These are phyloP conservation scores for Fusarium verticillioides DNA, from an alignment of 2,329 filamentous ascomycete species.

Conservation along the genomic window DNA sequence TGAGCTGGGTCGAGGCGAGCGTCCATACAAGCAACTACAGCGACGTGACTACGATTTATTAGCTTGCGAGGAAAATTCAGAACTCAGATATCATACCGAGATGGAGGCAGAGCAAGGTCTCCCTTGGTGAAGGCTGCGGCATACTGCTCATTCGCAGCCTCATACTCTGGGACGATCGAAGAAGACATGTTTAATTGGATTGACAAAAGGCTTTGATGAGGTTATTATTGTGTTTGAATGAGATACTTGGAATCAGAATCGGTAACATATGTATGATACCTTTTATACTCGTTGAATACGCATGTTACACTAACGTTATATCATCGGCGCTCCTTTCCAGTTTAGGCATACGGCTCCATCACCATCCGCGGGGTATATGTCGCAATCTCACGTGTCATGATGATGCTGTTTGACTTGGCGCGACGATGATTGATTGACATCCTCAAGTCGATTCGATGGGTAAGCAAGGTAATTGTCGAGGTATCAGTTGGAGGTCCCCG, in stretches of 20 bases:
- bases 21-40: constrained; percentile 81
- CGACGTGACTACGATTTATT: constrained; percentile 44
- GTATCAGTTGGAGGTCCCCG: not conserved
- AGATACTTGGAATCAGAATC: too few species aligned
- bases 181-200: constrained; percentile 12
- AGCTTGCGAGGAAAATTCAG: accelerated
- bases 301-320: not conserved
- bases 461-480: not conserved
- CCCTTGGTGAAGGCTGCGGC: constrained; percentile 39
- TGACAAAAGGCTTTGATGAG: too few species aligned
- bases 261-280: not conserved
- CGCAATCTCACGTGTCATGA: constrained; percentile 19
- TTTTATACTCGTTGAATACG: not conserved
- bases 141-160: constrained; percentile 38
- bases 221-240: not conserved
- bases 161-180: constrained; percentile 39
- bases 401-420: not conserved
- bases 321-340: not conserved
- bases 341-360: constrained; percentile 1
- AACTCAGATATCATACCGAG: constrained; percentile 20
- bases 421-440: not conserved
- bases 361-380: constrained; percentile 36
- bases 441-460: not conserved
- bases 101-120: constrained; percentile 37
- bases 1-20: constrained; percentile 71